Base-by-base conservation (phyloP, 495 filamentous ascomycete species). In the Xylaria venustula region DNA sequence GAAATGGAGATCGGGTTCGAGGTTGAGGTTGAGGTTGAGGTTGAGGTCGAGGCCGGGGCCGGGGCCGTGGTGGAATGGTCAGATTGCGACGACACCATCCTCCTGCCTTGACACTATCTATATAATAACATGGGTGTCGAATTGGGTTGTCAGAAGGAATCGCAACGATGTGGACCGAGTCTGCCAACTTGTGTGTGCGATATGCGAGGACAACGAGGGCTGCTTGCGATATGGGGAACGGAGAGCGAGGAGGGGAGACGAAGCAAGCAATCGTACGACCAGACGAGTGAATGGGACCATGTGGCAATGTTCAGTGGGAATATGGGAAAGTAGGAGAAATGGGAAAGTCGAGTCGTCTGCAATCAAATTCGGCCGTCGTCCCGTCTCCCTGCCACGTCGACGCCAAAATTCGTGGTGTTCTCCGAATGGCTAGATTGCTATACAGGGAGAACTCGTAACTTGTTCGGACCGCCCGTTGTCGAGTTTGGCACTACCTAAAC, bases 351-450 rank as follows among this genome's bases (percentile, higher is more conserved):
- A n/a, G n/a, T n/a, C n/a, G n/a, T n/a, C n/a, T n/a, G n/a, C n/a
- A n/a, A n/a, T n/a, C n/a, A n/a, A n/a, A n/a, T n/a, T n/a, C n/a
- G n/a, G 14, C 37, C 37, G 7, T 54, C 22, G 51, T 42, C 36
- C n/a, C n/a, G 42, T 22, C 42, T 6, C 42, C 5, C 37, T 40
- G 30, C 37, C 7, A 40, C 37, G 37, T 40, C 14, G 37, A 40
- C 37, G 37, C 14, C 37, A 36, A 63, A 40, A 63, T 51, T 67
- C 67, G 67, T 70, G 67, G 65, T 67, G 62, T 49, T 62, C 54
- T 70, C 67, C 67, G 22, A 70, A 60, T 70, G 65, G 67, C 47
- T 59, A 54, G 54, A 46, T 40, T 15, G 30, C 11, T n/a, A 9
- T 22, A n/a, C 15, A 22, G 2, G n/a, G 1, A n/a, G n/a, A n/a